Conservation (phyloP, 2,329 filamentous ascomycete species). For the Macroventuria anomochaeta region DNA sequence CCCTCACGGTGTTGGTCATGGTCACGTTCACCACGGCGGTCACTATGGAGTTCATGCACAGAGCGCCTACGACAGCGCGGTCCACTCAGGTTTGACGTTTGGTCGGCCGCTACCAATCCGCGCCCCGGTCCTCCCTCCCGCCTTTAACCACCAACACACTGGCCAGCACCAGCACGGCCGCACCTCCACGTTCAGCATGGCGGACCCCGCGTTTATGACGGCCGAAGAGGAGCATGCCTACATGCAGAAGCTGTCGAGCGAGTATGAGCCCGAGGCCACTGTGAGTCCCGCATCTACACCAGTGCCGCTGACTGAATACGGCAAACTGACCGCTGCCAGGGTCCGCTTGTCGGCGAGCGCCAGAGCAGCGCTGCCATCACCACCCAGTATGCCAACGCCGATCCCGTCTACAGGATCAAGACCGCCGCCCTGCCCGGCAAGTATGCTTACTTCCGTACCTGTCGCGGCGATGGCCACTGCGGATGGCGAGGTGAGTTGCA, state of each 20-base stretch:
- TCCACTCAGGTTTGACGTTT: slow-evolving; percentile 42
- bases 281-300: slow-evolving; percentile 51
- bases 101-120: slow-evolving; percentile 52
- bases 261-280: slow-evolving; percentile 64
- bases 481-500: slow-evolving; percentile 87
- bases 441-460: slow-evolving; percentile 85
- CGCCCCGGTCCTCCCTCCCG: slow-evolving; percentile 49
- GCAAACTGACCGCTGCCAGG: slow-evolving; percentile 60
- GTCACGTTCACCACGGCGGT: slow-evolving; percentile 13
- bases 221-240: slow-evolving; percentile 64
- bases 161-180: slow-evolving; percentile 40
- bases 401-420: slow-evolving; percentile 84
- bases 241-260: slow-evolving; percentile 67
- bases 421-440: slow-evolving; percentile 81
- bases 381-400: slow-evolving; percentile 85
- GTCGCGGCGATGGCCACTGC: slow-evolving; percentile 93
- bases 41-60: slow-evolving; percentile 35
- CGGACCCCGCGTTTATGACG: slow-evolving; percentile 43
- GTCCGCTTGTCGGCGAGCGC: slow-evolving; percentile 80
- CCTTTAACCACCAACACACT: slow-evolving; percentile 43
- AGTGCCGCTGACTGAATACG: slow-evolving; percentile 19
- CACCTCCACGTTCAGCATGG: slow-evolving; percentile 46
- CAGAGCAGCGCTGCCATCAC: slow-evolving; percentile 78
- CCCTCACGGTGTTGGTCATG: slow-evolving; percentile 20
- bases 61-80: slow-evolving; percentile 32